Base-by-base conservation (phyloP, 1,284 basidiomycete species). In the Heterobasidion occidentale region DNA sequence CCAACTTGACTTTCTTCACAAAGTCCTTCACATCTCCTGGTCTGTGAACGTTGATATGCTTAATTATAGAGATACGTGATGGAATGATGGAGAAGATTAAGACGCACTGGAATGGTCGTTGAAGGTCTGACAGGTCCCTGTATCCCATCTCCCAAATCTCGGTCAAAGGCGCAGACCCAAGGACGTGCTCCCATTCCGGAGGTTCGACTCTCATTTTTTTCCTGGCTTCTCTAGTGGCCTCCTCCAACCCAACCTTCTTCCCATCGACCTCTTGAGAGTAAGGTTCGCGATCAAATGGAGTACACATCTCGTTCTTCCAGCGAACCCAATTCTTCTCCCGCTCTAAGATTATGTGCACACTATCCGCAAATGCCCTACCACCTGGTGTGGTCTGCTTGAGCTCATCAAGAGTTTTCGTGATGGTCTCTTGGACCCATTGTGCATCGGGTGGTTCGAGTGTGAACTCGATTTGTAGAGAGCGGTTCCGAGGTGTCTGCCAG, bases 311-410 rank as follows among this genome's bases (percentile, higher is more conserved):
- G 62, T 87, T 88, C 72, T 92, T 92, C 89, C 90, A 92, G 61
- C 78, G 81, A 8, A 92, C 81, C 91, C 91, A 94, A 64, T 91
- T 92, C 68, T 83, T 84, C 69, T 94, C 91, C 49, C 90, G 77
- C 61, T 90, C 85, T 7, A 93, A 73, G 19, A 92, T 84, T 7
- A 78, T 74, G 49, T 68, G 72, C 38, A 88, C 83, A 0, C 88
- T 88, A 33, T 90, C 88, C 7, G 85, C 77, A 66, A 92, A 91
- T 20, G 76, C 74, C 17, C 86, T 78, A 2, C 90, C 90, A 59
- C 81, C 84, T 0, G 90, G 89, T 11, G 84, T 75, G 0, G 89
- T 90, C 62, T 86, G 83, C 20, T 81, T 77, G 35, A 91, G 72
- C 67, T 92, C 89, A 47, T 88, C 87, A 46, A 78, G 77, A 0